Conservation (phyloP, 2,329 filamentous ascomycete species). For the Phialophora chinensis region DNA sequence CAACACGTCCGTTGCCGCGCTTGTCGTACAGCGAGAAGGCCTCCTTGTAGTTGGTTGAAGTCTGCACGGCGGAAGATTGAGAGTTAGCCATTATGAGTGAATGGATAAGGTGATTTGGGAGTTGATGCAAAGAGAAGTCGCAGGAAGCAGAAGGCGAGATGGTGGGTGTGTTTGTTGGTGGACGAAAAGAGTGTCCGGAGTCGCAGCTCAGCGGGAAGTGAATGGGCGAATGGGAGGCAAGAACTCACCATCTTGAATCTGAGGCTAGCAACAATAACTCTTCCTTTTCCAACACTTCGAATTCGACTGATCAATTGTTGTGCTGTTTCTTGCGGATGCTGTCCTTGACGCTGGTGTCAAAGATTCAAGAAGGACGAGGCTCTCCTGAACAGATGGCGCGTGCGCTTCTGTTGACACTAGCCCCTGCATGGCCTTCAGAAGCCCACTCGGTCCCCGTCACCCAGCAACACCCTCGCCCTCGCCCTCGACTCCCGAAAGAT, state of each 20-base stretch:
- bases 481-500: not conserved
- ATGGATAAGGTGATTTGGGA: not conserved
- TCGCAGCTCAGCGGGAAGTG: constrained; percentile 12
- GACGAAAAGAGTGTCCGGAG: constrained; percentile 16
- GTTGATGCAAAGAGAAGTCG: constrained; percentile 6
- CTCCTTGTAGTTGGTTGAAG: constrained; percentile 99
- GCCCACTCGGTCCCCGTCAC: constrained; percentile 20
- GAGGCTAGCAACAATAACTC: constrained; percentile 6
- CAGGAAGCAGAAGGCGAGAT: constrained; percentile 6
- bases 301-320: not conserved
- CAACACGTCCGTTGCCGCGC: constrained; percentile 92
- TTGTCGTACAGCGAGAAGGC: constrained; percentile 99
- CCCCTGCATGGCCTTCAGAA: constrained; percentile 19
- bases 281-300: constrained; percentile 9
- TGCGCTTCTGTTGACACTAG: constrained; percentile 32
- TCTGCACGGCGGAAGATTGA: constrained; percentile 53
- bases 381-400: constrained; percentile 31
- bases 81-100: constrained; percentile 33
- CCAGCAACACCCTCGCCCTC: constrained; percentile 25
- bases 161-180: constrained; percentile 5
- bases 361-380: constrained; percentile 15
- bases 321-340: not conserved
- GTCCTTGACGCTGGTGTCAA: constrained; percentile 21
- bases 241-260: constrained; percentile 34
- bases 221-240: constrained; percentile 31